Percentiles rank a stretch among this genome's conserved stretches.
These are phyloP conservation scores for Escallonia herrerae DNA, from an alignment of 129 eudicot species.

Conservation along the genomic window DNA sequence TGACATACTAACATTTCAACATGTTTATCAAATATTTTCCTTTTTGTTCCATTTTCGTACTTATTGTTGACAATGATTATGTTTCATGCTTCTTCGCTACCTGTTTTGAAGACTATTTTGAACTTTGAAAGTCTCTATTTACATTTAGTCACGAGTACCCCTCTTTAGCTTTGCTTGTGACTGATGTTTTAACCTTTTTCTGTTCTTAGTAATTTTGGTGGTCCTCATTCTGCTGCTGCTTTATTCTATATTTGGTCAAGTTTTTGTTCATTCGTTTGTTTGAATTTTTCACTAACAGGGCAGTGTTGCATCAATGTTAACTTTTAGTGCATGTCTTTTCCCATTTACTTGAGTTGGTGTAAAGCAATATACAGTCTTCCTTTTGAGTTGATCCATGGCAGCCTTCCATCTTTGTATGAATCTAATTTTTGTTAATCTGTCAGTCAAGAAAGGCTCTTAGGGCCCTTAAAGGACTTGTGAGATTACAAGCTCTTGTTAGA, in stretches of 20 bases:
- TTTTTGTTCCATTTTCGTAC: background rate
- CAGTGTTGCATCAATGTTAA: conserved; percentile 1
- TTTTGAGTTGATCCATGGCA: background rate
- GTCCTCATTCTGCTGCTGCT: background rate
- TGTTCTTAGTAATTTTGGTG: background rate
- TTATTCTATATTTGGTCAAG: conserved; percentile 1
- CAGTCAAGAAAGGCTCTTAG: conserved; percentile 88
- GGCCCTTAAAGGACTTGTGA: conserved; percentile 86
- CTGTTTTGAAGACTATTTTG: background rate
- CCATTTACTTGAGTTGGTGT: conserved; percentile 8
- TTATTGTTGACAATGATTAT: background rate
- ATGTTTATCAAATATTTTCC: background rate
- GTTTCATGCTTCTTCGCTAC: background rate
- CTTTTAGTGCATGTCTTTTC: conserved; percentile 7
- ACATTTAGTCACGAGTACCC: background rate
- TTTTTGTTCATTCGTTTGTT: background rate
- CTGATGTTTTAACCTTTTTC: background rate
- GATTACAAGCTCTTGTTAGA: conserved; percentile 85
- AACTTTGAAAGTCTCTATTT: conserved; percentile 2
- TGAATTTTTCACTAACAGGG: background rate
- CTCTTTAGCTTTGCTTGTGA: background rate
- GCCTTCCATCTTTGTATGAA: background rate
- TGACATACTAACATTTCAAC: background rate
- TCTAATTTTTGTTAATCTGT: conserved; percentile 11
- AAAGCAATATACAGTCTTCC: background rate